Evolutionary conservation across 106 monocot genomes (phyloP).

Genomic region (Dioscorea zingiberensis): DNA sequence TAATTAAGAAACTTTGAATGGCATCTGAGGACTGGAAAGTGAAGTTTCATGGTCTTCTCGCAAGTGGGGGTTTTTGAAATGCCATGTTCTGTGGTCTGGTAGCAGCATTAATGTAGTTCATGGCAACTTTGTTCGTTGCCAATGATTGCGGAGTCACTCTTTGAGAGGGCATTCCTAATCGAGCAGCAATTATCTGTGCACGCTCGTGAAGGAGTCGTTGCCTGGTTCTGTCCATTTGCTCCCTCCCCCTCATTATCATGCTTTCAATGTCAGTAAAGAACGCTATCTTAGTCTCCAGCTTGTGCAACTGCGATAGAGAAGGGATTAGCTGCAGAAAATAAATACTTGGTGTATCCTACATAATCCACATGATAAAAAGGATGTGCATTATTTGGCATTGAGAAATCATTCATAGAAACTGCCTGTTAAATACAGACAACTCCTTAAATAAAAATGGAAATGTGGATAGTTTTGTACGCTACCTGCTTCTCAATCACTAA

Average conservation of each 20-base stretch:
- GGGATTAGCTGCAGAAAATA: too few species aligned
- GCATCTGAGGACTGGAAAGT: neutral
- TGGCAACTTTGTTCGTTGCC: conserved; percentile 21
- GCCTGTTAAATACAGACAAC: too few species aligned
- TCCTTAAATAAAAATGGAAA: too few species aligned
- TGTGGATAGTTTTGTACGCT: neutral
- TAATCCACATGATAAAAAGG: too few species aligned
- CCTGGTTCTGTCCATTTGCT: conserved; percentile 71
- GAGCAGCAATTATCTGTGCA: conserved; percentile 71
- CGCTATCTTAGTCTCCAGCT: conserved; percentile 69
- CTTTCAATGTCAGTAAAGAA: conserved; percentile 60
- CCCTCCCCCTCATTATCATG: conserved; percentile 49
- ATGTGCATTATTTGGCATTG: too few species aligned
- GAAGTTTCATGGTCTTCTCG: conserved; percentile 32
- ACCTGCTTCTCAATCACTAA: conserved; percentile 85
- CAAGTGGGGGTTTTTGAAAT: conserved; percentile 35
- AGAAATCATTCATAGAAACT: too few species aligned
- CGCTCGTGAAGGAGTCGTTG: conserved; percentile 71
- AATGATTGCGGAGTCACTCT: conserved; percentile 25
- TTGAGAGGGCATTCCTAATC: conserved; percentile 43
- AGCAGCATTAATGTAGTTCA: conserved; percentile 18
- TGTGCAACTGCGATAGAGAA: conserved; percentile 57
- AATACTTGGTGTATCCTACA: too few species aligned
- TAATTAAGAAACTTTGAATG: too few species aligned
- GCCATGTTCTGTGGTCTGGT: conserved; percentile 26